Evolutionary conservation across 805 yeast species (phyloP), one percentile per base, ranked within the genome.

Genomic region (Candida andamanensis): DNA sequence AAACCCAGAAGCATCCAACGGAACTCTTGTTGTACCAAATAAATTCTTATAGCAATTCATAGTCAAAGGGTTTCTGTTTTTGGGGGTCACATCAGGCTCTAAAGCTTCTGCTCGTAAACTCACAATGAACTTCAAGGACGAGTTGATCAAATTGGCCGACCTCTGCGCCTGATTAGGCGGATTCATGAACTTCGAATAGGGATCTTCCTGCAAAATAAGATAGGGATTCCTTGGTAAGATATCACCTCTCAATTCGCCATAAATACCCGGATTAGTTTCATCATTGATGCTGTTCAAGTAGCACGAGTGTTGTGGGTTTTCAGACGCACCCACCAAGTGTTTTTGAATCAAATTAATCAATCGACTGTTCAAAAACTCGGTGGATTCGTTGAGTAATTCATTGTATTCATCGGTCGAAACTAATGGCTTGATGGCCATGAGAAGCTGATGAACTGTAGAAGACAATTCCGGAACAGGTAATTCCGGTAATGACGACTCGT

Each of bases 211-310:
- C 12, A 83, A 54, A 8, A 83, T 72, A 42, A 83, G 66, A 46
- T 80, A 82, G 1, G 94, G 94, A 50, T 82, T 83, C 39, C 90
- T 63, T 4, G 94, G 94, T 26, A 83, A 58, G 1, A 79, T 73
- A 41, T 78, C 81, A 14, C 83, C 82, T 30, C 78, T 63, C 17
- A 76, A 58, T 34, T 76, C 81, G 12, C 81, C 80, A 45, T 76
- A 76, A 21, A 75, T 72, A 9, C 77, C 77, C 0, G 83, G 74
- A 21, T 77, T 69, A 6, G 58, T 49, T 21, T 61, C 69, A 28
- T 63, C 63, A 37, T 72, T 68, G 26, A 74, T 63, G 8, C 69
- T 67, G 44, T 78, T 78, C 32, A 82, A 54, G 52, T 82, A 82
- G 41, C 68, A 63, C 2, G 56, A 28, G 14, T 55, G 57, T 15